Percentiles rank a stretch among this genome's conserved stretches.
Evolutionary conservation across 2,329 filamentous ascomycete genomes (phyloP).

Genomic region (Tothia fuscella): DNA sequence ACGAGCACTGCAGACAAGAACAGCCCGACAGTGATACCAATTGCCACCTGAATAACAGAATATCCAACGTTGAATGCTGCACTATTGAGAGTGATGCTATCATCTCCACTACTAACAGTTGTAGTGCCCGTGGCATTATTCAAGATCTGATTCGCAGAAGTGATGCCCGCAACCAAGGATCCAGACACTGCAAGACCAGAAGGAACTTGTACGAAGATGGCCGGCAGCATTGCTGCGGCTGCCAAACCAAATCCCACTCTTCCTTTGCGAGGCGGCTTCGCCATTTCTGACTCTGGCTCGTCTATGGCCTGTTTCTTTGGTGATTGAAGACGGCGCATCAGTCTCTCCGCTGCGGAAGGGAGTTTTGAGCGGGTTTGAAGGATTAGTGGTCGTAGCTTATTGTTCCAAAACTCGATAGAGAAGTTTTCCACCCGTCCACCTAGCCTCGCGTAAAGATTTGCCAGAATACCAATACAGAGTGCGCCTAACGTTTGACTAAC

Average conservation of each 20-base stretch:
- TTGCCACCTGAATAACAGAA: conserved; percentile 37
- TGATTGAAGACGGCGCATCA: conserved; percentile 13
- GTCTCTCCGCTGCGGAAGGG: conserved; percentile 19
- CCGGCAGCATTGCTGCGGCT: conserved; percentile 73
- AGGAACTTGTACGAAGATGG: conserved; percentile 63
- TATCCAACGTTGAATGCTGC: conserved; percentile 37
- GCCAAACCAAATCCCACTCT: conserved; percentile 58
- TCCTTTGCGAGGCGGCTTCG: conserved; percentile 13
- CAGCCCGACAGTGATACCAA: conserved; percentile 39
- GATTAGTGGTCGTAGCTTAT: conserved; percentile 31
- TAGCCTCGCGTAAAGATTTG: conserved; percentile 67
- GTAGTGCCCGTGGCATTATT: conserved; percentile 33
- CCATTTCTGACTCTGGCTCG: conserved; percentile 12
- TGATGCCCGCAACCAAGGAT: conserved; percentile 43
- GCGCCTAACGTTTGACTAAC: conserved; percentile 69
- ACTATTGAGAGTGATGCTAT: conserved; percentile 23
- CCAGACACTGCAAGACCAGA: conserved; percentile 47
- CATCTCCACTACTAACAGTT: conserved; percentile 25
- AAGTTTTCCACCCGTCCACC: conserved; percentile 46
- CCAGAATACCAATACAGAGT: conserved; percentile 61
- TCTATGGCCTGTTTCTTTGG: too few relatives aligned
- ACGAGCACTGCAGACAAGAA: conserved; percentile 37
- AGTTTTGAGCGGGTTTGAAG: conserved; percentile 14
- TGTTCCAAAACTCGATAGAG: conserved; percentile 43
- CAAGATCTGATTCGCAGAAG: conserved; percentile 44